A percentile compares a stretch with the other conserved stretches of the same genome.
Evolutionary conservation across 2,329 filamentous ascomycete species (phyloP).

Genomic region (Taxawa tesnikishii): DNA sequence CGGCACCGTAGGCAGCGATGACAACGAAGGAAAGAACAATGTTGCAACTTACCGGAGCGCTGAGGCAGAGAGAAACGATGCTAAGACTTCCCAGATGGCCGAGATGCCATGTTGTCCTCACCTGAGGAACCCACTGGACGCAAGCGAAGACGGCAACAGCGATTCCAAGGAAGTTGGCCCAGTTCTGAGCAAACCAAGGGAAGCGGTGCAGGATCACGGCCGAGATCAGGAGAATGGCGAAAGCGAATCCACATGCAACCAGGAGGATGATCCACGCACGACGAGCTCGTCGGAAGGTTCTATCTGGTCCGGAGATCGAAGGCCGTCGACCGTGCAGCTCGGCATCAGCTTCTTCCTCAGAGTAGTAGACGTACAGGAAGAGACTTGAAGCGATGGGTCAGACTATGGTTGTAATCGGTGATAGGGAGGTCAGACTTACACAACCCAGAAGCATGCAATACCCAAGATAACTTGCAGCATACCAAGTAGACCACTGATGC

Average conservation of each 20-base stretch:
- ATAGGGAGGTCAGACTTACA: conserved; percentile 47
- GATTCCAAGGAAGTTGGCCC: conserved; percentile 74
- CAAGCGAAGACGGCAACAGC: conserved; percentile 63
- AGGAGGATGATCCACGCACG: conserved; percentile 31
- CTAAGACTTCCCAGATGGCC: conserved; percentile 81
- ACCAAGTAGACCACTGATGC: conserved; percentile 67
- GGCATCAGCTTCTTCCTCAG: conserved; percentile 17
- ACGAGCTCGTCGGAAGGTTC: conserved; percentile 15
- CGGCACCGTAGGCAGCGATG: background rate
- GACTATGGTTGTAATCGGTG: background rate
- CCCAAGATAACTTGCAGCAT: conserved; percentile 83
- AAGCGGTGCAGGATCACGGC: conserved; percentile 53
- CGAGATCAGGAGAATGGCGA: conserved; percentile 51
- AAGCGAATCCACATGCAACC: conserved; percentile 60
- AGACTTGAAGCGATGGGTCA: conserved; percentile 42
- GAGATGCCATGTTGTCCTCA: conserved; percentile 73
- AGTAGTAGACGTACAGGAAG: conserved; percentile 58
- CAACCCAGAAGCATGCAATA: conserved; percentile 77
- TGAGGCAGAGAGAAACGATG: conserved; percentile 93
- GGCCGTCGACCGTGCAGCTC: conserved; percentile 13
- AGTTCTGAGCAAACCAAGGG: conserved; percentile 52
- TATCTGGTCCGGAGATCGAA: conserved; percentile 14
- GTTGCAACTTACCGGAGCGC: conserved; percentile 63
- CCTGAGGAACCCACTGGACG: conserved; percentile 84
- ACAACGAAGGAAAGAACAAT: background rate